phyloP scores from a whole-genome alignment of 306 rosid genomes.

The Ochetophila trinervis region DNA sequence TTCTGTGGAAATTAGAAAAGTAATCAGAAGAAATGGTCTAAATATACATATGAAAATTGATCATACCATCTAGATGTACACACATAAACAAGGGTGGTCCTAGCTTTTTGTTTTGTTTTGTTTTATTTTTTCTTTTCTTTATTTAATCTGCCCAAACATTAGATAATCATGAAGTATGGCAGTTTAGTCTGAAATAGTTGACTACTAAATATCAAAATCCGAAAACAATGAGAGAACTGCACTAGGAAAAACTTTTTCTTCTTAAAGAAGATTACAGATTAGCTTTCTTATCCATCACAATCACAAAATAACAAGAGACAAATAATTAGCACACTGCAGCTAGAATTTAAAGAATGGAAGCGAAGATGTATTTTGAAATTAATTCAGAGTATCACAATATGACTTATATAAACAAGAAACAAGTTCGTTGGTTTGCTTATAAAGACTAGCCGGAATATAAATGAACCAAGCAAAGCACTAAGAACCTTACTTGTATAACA shows the following conservation, averaged over 20 bases:
- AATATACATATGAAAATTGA: slow-evolving; percentile 1
- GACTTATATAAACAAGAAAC: no score
- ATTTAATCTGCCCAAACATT: not conserved
- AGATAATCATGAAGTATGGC: not conserved
- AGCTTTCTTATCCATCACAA: no score
- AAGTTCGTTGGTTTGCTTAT: no score
- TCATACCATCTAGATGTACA: not conserved
- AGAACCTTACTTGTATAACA: not conserved
- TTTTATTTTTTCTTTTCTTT: not conserved
- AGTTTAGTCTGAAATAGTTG: not conserved
- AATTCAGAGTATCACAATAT: no score
- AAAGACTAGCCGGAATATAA: not conserved
- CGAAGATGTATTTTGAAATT: no score
- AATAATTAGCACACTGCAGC: no score
- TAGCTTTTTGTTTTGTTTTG: no score
- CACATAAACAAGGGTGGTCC: no score
- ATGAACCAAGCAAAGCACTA: not conserved
- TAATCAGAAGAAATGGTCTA: slow-evolving; percentile 6
- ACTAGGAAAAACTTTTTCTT: no score
- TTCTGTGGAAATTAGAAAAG: slow-evolving; percentile 41
- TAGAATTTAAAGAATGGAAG: no score
- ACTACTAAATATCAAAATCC: not conserved
- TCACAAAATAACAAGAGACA: no score
- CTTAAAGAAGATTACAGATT: no score
- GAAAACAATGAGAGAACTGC: not conserved